Base-by-base conservation (phyloP, 2,329 filamentous ascomycete species). In the Botrytis hyacinthi region DNA sequence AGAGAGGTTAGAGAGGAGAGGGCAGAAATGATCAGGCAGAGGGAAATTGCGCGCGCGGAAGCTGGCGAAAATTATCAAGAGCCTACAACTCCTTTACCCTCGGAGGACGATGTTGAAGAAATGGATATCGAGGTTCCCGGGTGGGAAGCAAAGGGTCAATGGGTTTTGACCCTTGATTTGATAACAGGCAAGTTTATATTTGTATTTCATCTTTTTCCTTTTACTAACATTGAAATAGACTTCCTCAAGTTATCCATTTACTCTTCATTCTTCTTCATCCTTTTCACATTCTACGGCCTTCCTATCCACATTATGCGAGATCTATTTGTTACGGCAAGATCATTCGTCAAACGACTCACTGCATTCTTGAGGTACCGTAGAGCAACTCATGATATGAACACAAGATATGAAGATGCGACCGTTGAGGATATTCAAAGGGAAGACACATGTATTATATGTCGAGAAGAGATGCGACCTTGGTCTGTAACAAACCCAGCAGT, bases 221-320 rank as follows among this genome's bases (percentile, higher is more conserved):
- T 37, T 51, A 51, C 75, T 78, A 68, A 77, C 32, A 16, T 29
- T 40, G 5, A 20, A 16, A n/a, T 48, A 92, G 96, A 99, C 81
- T 94, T 98, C 80, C 86, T 97, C 80, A 99, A 98, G 82, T 89
- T 98, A 29, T 85, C 91, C 60, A 93, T 98, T 59, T 99, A 98
- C 80, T 85, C 95, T 48, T 89, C 92, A 12, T 99, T 99, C 86
- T 99, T 99, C 83, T 89, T 91, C 75, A 95, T 99, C 78, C 90
- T 98, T 29, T 90, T 98, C 79, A 92, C 90, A 40, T 98, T 98
- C 85, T 98, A 97, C 81, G 96, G 95, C 18, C 86, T 99, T 44
- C 96, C 96, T 0, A 97, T 99, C 75, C 96, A 99, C 80, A 98
- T 99, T 73, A 92, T 99, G 84, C 89, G 96, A 72, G 96, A 99